phyloP scores from a whole-genome alignment of 2,329 filamentous ascomycete genomes.

The Botrytis sinoallii region DNA sequence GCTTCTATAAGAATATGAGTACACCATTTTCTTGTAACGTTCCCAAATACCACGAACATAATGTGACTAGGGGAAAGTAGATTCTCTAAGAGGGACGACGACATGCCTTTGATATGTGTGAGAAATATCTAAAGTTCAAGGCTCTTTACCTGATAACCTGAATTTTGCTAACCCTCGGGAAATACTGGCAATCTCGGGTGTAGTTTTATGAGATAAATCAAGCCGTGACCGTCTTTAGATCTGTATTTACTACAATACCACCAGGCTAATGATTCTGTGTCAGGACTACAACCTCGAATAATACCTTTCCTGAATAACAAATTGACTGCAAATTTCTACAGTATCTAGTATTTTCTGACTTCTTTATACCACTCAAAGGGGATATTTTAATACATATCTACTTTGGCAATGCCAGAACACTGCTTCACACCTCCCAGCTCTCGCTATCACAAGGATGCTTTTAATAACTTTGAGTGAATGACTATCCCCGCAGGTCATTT shows the following conservation, averaged over 20 bases:
- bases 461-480: background rate
- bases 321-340: background rate
- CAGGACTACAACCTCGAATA: background rate
- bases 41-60: background rate
- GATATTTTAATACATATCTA: background rate
- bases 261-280: background rate
- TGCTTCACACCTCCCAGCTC: background rate
- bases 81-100: background rate
- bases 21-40: background rate
- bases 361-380: background rate
- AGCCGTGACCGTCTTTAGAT: background rate
- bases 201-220: background rate
- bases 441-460: background rate
- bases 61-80: background rate
- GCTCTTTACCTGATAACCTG: background rate
- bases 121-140: too few species aligned
- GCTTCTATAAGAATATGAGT: background rate
- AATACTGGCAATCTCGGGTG: background rate
- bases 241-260: background rate
- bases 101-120: background rate
- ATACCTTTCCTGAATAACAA: background rate
- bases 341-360: background rate
- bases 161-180: background rate
- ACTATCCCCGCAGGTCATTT: background rate
- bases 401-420: background rate